These are phyloP conservation scores for Tylopilus rubrobrunneus DNA, from an alignment of 768 basidiomycete species.

Conservation along the genomic window DNA sequence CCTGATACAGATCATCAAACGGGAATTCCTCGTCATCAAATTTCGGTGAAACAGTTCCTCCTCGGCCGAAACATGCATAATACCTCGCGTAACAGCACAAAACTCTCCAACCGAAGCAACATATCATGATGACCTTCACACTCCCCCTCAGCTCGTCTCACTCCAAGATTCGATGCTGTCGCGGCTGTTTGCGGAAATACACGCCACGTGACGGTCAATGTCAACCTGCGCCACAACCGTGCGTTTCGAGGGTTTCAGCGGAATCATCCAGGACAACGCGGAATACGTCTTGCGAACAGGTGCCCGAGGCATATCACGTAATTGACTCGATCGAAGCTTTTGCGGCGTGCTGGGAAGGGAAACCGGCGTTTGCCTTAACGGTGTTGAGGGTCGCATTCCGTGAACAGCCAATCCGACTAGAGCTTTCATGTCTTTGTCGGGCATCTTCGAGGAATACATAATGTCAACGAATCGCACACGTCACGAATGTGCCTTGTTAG, in stretches of 20 bases:
- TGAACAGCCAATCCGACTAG: background rate
- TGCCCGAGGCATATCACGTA: background rate
- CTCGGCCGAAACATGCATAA: background rate
- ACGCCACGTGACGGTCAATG: conserved; percentile 5
- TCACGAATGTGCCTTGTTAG: conserved; percentile 4
- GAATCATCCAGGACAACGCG: conserved; percentile 28
- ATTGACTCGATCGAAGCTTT: conserved; percentile 20
- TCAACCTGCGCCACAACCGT: background rate
- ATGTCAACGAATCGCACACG: background rate
- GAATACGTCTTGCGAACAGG: conserved; percentile 21
- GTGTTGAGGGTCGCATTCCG: conserved; percentile 14
- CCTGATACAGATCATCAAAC: background rate
- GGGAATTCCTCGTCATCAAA: background rate
- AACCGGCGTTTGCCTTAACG: conserved; percentile 17
- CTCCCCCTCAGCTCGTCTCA: conserved; percentile 1
- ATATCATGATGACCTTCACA: background rate
- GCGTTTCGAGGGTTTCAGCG: conserved; percentile 11
- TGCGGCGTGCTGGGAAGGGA: conserved; percentile 25
- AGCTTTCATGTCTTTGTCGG: background rate
- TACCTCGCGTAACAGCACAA: conserved; percentile 14
- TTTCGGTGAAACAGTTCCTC: background rate
- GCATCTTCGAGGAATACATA: conserved; percentile 10
- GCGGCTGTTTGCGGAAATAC: conserved; percentile 13
- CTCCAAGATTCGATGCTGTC: conserved; percentile 40
- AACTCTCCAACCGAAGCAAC: conserved; percentile 7